Evolutionary conservation across 768 basidiomycete genomes (phyloP), one percentile per base, ranked within the genome.

Genomic region (Rhodotorula sphaerocarpa): DNA sequence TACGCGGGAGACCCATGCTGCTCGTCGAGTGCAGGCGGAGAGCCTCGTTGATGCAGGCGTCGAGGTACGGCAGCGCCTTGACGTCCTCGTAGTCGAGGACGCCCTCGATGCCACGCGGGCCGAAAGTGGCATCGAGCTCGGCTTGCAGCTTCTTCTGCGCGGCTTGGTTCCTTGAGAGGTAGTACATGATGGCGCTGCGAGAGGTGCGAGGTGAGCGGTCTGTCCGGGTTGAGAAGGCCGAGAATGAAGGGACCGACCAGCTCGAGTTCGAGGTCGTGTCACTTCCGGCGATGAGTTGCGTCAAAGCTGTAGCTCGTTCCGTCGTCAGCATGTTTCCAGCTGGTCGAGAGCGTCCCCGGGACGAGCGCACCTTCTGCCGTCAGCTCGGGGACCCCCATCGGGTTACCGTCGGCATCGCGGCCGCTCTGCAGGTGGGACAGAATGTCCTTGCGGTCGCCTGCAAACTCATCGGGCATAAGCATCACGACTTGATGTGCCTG

Each of bases 241-340:
- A 39, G 11, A 30, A 21, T 7, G 3, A 43, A 18, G 36, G 47
- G 3, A 45, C 57, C 3, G 6, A 64, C 63, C 88, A 90, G 7
- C 87, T 87, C 23, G 89, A 90, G 77, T 93, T 95, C 50, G 90
- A 90, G 0, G 91, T 93, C 2, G 90, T 95, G 71, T 95, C 90
- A 6, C 86, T 87, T 2, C 90, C 90, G 10, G 88, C 88, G 66
- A 91, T 90, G 23, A 91, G 80, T 51, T 90, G 82, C 1, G 89
- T 90, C n/a, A 59, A 48, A 25, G 88, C 75, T 48, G 86, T 86
- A 23, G 55, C 28, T 30, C 11, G 28, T 18, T 2, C 14, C 2
- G 3, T 7, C 2, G n/a, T 50, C 34, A 55, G 46, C 25, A 36
- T 27, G 43, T 1, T 44, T 12, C 15, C 47, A 21, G 4, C n/a